Evolutionary conservation across 495 filamentous ascomycete genomes (phyloP), one percentile per base, ranked within the genome.

Genomic region (Penicillium flavigenum): DNA sequence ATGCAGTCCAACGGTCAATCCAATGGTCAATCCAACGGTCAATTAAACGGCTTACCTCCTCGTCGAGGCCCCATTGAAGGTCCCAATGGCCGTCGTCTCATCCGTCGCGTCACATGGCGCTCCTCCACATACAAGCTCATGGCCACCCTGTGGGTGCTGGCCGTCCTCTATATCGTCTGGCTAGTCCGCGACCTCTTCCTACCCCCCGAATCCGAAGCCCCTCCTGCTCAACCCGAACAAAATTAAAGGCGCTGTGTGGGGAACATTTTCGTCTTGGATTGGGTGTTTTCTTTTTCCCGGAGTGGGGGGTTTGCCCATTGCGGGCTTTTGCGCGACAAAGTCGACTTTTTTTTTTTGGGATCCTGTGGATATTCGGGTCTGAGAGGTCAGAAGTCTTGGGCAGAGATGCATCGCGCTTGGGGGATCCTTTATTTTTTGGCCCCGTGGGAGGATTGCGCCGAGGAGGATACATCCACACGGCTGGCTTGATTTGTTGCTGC

Each of bases 71-170:
- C 75, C 48, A 79, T 79, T 62, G 75, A 78, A 56, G 74, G 74
- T 14, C 76, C 76, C 43, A 67, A 72, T 65, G 76, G 76, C 60
- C 72, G 75, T 31, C 69, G 73, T 47, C 61, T 79, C 39, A 73
- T 74, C 60, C 74, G 76, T n/a, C 69, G 76, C 58, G 74, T 79
- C 68, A 79, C 76, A 62, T 79, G 76, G 76, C 75, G 76, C 47
- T 79, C 76, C 8, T 77, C 76, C 11, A 77, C 75, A 3, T 79
- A 79, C 69, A 79, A 78, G 56, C 62, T 79, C 36, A 75, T 79
- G 69, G 75, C 76, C 5, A 77, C 72, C 34, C 67, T 79, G 11
- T 79, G 75, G 73, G 72, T 79, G 32, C 48, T 79, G 29, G 74
- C 74, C 7, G 72, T 79, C 5, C 59, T 79, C 36, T 79, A 77